These are phyloP conservation scores for Citeromyces matritensis DNA, from an alignment of 805 yeast genomes.

Conservation along the genomic window DNA sequence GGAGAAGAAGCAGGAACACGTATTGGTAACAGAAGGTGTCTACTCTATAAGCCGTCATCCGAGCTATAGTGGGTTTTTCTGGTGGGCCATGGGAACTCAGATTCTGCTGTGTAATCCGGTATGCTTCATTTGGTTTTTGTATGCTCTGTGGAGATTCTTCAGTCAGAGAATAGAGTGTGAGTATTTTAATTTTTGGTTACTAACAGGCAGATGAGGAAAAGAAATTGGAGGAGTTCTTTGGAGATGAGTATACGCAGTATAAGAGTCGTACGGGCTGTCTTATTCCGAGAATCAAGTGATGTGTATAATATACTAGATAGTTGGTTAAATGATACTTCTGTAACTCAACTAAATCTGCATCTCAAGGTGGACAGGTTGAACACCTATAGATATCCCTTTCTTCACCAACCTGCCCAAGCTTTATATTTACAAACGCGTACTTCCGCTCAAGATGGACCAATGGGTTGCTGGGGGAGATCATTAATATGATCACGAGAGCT, in stretches of 20 bases:
- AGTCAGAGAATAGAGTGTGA: constrained; percentile 35
- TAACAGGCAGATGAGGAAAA: constrained; percentile 39
- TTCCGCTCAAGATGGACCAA: too few relatives aligned
- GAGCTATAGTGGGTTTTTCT: constrained; percentile 77
- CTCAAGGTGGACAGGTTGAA: too few relatives aligned
- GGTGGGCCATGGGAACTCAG: constrained; percentile 90
- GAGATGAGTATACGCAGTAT: constrained; percentile 45
- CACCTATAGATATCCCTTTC: too few relatives aligned
- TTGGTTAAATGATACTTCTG: too few relatives aligned
- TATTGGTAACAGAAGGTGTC: constrained; percentile 58
- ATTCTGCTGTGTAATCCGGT: constrained; percentile 53
- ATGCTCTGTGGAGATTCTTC: constrained; percentile 60
- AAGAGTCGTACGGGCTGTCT: constrained; percentile 30
- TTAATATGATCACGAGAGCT: too few relatives aligned
- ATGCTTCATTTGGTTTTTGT: constrained; percentile 33
- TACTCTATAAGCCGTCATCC: constrained; percentile 70
- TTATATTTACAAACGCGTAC: too few relatives aligned
- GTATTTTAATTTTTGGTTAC: constrained; percentile 1
- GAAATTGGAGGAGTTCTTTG: constrained; percentile 54
- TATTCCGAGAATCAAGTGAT: constrained; percentile 45
- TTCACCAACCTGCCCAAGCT: too few relatives aligned
- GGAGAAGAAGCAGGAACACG: constrained; percentile 36
- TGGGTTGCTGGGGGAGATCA: too few relatives aligned
- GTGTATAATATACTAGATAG: too few relatives aligned
- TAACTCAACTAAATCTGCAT: too few relatives aligned